phyloP scores from a whole-genome alignment of 768 basidiomycete species.

The Rhizopogon roseolus region DNA sequence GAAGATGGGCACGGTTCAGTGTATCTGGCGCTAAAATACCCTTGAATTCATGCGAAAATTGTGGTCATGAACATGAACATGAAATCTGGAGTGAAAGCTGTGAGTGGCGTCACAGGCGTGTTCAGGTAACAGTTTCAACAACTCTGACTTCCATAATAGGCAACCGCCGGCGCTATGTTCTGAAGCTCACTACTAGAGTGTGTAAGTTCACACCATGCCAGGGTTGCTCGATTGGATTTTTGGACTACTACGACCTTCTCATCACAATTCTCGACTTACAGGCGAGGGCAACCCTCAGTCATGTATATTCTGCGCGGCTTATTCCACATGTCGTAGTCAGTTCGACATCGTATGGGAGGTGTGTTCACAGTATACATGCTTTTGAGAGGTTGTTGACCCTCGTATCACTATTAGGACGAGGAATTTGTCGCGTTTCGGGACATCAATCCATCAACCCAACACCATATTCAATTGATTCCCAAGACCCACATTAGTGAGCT shows the following conservation, averaged over 20 bases:
- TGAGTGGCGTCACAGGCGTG: neutral
- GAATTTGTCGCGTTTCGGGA: slow-evolving; percentile 50
- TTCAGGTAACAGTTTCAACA: neutral
- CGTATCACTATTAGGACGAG: slow-evolving; percentile 31
- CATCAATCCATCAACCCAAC: slow-evolving; percentile 39
- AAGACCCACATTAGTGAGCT: slow-evolving; percentile 45
- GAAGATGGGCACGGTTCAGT: neutral
- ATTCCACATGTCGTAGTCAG: slow-evolving; percentile 27
- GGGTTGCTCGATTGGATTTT: slow-evolving; percentile 8
- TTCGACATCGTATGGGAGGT: slow-evolving; percentile 52
- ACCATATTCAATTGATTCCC: slow-evolving; percentile 50
- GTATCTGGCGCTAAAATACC: neutral
- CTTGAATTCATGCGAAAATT: neutral
- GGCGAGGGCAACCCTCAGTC: neutral
- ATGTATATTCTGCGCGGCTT: slow-evolving; percentile 40
- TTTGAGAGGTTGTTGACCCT: neutral
- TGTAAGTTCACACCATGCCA: neutral
- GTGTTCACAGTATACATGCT: neutral
- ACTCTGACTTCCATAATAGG: slow-evolving; percentile 3
- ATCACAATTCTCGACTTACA: neutral
- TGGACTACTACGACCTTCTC: neutral
- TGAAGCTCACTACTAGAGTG: no score
- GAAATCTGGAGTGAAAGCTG: neutral
- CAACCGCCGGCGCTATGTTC: neutral
- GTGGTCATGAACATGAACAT: neutral